phyloP scores from a whole-genome alignment of 2,329 filamentous ascomycete genomes.

The Volutella citrinella region DNA sequence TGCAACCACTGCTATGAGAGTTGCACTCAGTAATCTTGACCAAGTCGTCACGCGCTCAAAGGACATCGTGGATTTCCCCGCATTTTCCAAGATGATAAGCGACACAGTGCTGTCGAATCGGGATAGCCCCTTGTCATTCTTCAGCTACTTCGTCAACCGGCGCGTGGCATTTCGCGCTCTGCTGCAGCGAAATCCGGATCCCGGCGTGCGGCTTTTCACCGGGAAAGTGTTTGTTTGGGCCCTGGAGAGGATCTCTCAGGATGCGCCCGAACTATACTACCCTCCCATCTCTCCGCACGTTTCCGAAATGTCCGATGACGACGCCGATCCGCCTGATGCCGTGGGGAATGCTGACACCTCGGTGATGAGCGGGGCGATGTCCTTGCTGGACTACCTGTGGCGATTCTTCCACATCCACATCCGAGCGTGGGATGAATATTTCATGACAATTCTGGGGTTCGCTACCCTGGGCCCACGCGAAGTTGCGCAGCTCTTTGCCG shows the following conservation, averaged over 20 bases:
- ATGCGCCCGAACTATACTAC: constrained; percentile 47
- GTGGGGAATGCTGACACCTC: constrained; percentile 7
- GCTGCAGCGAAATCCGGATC: constrained; percentile 59
- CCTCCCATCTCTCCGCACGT: constrained; percentile 6
- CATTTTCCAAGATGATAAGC: constrained; percentile 48
- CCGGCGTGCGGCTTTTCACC: constrained; percentile 50
- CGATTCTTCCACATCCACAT: constrained; percentile 57
- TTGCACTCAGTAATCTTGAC: constrained; percentile 65
- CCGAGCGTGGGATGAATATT: constrained; percentile 74
- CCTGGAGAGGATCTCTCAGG: constrained; percentile 49
- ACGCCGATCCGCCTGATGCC: constrained; percentile 7
- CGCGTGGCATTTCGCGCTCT: constrained; percentile 61
- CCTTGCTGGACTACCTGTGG: constrained; percentile 57
- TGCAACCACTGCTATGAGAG: constrained; percentile 50
- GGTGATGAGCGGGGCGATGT: constrained; percentile 38
- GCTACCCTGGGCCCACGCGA: constrained; percentile 59
- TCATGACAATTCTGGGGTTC: constrained; percentile 67
- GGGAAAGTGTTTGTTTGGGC: constrained; percentile 50
- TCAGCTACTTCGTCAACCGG: constrained; percentile 58
- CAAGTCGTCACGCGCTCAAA: constrained; percentile 72
- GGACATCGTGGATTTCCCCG: constrained; percentile 61
- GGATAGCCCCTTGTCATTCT: constrained; percentile 55
- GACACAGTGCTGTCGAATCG: constrained; percentile 46
- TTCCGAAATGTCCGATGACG: constrained; percentile 30
- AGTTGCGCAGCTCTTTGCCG: constrained; percentile 55